These are phyloP conservation scores for Daldinia caldariorum DNA, from an alignment of 495 filamentous ascomycete genomes.

Conservation along the genomic window DNA sequence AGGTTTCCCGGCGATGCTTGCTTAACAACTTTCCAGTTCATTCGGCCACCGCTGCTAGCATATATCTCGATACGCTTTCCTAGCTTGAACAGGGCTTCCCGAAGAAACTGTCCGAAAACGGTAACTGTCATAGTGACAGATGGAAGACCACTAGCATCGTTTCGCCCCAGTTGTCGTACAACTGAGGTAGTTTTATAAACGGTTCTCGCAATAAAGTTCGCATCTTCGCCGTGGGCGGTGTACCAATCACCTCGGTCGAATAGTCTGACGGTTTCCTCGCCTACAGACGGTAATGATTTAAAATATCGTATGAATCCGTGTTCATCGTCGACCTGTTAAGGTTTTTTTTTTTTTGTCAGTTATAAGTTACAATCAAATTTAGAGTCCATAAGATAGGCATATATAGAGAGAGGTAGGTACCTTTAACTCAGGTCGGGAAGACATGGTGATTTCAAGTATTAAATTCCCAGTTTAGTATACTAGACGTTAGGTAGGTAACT, in stretches of 20 bases:
- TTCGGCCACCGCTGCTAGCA: constrained; percentile 74
- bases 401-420: too few species aligned
- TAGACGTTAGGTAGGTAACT: background rate
- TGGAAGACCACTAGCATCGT: constrained; percentile 80
- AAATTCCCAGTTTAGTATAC: background rate
- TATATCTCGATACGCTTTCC: constrained; percentile 94
- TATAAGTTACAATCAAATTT: background rate
- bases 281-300: constrained; percentile 74
- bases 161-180: constrained; percentile 84
- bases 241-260: constrained; percentile 97
- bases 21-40: constrained; percentile 90
- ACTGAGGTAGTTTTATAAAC: constrained; percentile 98
- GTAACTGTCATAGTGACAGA: constrained; percentile 95
- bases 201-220: constrained; percentile 90
- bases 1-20: constrained; percentile 95
- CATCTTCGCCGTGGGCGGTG: constrained; percentile 91
- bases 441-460: constrained; percentile 65
- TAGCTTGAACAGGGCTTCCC: constrained; percentile 90
- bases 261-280: constrained; percentile 81
- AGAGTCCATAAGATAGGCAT: constrained; percentile 16
- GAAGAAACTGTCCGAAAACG: constrained; percentile 93
- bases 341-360: too few species aligned
- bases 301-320: constrained; percentile 95
- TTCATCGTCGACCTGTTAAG: constrained; percentile 91
- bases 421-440: constrained; percentile 91